Conservation (phyloP, 495 filamentous ascomycete genomes). For the Cenococcum geophilum region DNA sequence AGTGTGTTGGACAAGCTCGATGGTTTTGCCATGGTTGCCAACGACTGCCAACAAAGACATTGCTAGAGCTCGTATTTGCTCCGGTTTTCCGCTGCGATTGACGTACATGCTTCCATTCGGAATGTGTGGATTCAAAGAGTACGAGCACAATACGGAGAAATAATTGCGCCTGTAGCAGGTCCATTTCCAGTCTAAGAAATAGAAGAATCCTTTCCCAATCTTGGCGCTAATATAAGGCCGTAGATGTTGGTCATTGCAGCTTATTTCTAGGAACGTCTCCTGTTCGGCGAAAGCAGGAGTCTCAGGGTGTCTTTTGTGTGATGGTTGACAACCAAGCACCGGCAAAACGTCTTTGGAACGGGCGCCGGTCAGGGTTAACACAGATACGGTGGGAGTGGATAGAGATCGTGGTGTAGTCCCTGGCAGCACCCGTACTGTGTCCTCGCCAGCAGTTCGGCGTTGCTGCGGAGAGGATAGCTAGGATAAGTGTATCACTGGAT, state of each 20-base stretch:
- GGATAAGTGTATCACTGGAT: too few species aligned
- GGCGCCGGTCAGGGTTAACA: too few species aligned
- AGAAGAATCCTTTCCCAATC: conserved; percentile 91
- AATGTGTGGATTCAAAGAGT: conserved; percentile 55
- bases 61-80: conserved; percentile 57
- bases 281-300: too few species aligned
- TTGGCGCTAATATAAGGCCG: conserved; percentile 73
- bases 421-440: too few species aligned
- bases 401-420: too few species aligned
- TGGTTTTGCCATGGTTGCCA: conserved; percentile 64
- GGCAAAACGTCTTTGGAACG: too few species aligned
- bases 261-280: conserved; percentile 57
- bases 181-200: conserved; percentile 77
- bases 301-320: too few species aligned
- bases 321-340: too few species aligned
- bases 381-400: too few species aligned
- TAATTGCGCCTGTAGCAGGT: conserved; percentile 96
- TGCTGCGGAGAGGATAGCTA: too few species aligned
- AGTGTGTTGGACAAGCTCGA: conserved; percentile 89
- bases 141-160: conserved; percentile 81
- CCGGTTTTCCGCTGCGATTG: conserved; percentile 38
- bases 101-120: conserved; percentile 29
- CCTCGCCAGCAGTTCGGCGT: too few species aligned
- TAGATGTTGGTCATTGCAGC: conserved; percentile 50
- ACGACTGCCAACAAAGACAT: conserved; percentile 87